Evolutionary conservation across 352 stramenopile species (phyloP).

Genomic region (Elongisporangium anandrum): DNA sequence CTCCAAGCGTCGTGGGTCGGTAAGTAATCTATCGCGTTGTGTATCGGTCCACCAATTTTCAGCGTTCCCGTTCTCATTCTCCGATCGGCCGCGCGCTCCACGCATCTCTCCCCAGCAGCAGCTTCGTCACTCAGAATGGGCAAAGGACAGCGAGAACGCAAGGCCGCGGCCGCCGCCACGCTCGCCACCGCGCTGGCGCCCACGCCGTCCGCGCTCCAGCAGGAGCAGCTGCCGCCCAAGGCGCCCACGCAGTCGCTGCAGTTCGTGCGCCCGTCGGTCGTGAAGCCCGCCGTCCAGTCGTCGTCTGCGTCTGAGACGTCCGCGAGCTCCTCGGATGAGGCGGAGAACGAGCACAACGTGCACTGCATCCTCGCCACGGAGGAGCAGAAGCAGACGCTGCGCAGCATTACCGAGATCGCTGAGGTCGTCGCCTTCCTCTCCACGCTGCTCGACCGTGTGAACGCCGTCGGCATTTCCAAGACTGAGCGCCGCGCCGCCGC

Average conservation of each 20-base stretch:
- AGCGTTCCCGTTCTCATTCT: conserved; percentile 1
- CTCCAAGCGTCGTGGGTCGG: not conserved
- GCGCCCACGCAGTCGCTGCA: conserved; percentile 15
- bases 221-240: conserved; percentile 7
- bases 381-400: conserved; percentile 35
- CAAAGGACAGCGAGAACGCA: conserved; percentile 62
- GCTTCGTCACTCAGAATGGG: conserved; percentile 28
- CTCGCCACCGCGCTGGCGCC: conserved; percentile 27
- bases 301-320: conserved; percentile 28
- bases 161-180: conserved; percentile 46
- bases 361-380: conserved; percentile 29
- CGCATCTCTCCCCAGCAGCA: conserved; percentile 1
- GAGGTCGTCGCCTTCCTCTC: conserved; percentile 32
- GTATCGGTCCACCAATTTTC: conserved; percentile 1
- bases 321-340: conserved; percentile 23
- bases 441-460: conserved; percentile 35
- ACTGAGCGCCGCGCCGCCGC: conserved; percentile 38
- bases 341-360: conserved; percentile 25
- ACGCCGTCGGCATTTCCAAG: conserved; percentile 23
- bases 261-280: conserved; percentile 12
- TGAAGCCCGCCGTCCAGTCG: conserved; percentile 14
- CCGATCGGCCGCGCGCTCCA: not conserved
- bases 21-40: not conserved
- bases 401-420: conserved; percentile 17
- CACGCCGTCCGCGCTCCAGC: conserved; percentile 32